A percentile compares a stretch with the other conserved stretches of the same genome.
These are phyloP conservation scores for Pythium insidiosum DNA, from an alignment of 352 stramenopile species.

Conservation along the genomic window DNA sequence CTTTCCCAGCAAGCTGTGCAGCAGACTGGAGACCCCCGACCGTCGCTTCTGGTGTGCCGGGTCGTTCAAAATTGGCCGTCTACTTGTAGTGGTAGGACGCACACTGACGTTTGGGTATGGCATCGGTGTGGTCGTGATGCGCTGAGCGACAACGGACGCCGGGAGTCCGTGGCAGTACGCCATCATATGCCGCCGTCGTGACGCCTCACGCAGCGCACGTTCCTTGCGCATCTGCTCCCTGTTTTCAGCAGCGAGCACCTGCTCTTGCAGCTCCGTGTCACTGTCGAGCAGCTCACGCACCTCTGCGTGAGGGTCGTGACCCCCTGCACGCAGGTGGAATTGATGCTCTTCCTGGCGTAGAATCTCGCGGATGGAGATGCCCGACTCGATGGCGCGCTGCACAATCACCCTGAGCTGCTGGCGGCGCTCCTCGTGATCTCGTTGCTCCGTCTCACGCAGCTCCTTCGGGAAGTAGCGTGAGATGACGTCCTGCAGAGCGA, in stretches of 20 bases:
- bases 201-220: slow-evolving; percentile 25
- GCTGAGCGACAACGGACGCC: neutral
- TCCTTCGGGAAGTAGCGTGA: slow-evolving; percentile 18
- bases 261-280: slow-evolving; percentile 27
- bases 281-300: slow-evolving; percentile 24
- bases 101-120: too few relatives aligned
- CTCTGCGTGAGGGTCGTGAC: slow-evolving; percentile 14
- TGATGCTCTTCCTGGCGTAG: slow-evolving; percentile 16
- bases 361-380: slow-evolving; percentile 19
- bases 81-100: too few relatives aligned
- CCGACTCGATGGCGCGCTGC: slow-evolving; percentile 14
- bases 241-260: slow-evolving; percentile 27
- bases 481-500: slow-evolving; percentile 28
- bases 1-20: too few relatives aligned
- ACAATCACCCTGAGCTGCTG: slow-evolving; percentile 22
- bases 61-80: too few relatives aligned
- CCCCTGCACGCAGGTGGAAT: slow-evolving; percentile 1
- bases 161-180: slow-evolving; percentile 23
- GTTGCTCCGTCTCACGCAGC: slow-evolving; percentile 18
- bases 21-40: too few relatives aligned
- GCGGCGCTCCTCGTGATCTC: slow-evolving; percentile 20
- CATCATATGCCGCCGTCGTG: slow-evolving; percentile 22
- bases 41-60: too few relatives aligned
- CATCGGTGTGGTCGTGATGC: too few relatives aligned
- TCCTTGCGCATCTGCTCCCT: slow-evolving; percentile 36